Conservation (phyloP, 2,329 filamentous ascomycete genomes). For the Xylaria sp. region DNA sequence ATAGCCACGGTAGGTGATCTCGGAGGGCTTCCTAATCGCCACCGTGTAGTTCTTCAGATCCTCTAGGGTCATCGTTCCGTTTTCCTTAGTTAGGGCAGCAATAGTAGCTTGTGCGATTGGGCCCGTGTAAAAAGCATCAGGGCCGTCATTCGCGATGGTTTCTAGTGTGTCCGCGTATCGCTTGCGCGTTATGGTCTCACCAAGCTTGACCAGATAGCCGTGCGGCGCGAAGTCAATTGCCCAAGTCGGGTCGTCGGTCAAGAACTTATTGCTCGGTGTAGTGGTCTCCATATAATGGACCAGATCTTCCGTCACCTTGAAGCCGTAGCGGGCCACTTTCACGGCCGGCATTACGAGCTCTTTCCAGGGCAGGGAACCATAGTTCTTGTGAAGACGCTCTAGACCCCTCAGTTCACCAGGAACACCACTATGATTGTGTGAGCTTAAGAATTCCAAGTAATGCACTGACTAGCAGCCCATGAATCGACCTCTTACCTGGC, state of each 20-base stretch:
- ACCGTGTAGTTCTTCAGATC: constrained; percentile 83
- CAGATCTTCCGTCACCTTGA: constrained; percentile 74
- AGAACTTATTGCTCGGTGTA: constrained; percentile 65
- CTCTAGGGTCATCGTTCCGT: constrained; percentile 83
- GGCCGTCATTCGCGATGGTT: constrained; percentile 58
- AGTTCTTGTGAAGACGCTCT: constrained; percentile 76
- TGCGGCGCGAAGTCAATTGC: constrained; percentile 80
- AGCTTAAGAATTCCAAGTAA: constrained; percentile 5
- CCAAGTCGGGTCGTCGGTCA: constrained; percentile 78
- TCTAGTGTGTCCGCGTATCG: constrained; percentile 67
- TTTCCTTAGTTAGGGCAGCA: constrained; percentile 67
- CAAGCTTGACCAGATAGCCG: constrained; percentile 49
- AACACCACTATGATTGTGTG: constrained; percentile 62
- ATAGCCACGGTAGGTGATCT: constrained; percentile 75
- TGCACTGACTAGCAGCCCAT: background rate
- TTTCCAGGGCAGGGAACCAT: constrained; percentile 73
- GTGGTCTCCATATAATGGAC: constrained; percentile 73
- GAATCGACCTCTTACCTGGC: constrained; percentile 69
- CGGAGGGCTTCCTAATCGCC: constrained; percentile 68
- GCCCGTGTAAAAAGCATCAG: constrained; percentile 58
- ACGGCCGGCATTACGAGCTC: constrained; percentile 77
- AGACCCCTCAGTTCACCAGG: constrained; percentile 79
- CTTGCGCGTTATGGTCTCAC: constrained; percentile 56
- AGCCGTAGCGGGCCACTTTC: constrained; percentile 77
- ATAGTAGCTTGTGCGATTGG: constrained; percentile 58